A percentile compares a stretch with the other conserved stretches of the same genome.
phyloP scores from a whole-genome alignment of 108 stramenopile genomes.

The Bacterosira constricta region DNA sequence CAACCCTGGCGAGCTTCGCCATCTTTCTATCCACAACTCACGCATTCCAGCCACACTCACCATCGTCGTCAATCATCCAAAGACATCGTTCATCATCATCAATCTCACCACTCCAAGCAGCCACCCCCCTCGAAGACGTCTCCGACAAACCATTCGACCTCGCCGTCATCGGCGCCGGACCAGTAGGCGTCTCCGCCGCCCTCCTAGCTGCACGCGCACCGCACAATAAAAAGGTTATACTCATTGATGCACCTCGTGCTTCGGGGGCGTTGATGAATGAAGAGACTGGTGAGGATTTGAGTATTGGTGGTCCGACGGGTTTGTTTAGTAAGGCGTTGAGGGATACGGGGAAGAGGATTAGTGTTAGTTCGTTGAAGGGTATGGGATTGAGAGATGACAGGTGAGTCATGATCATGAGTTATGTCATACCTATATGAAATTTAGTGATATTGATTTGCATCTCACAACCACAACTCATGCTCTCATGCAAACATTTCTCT shows the following conservation, averaged over 20 bases:
- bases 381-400: constrained; percentile 79
- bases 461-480: background rate
- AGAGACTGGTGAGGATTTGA: constrained; percentile 68
- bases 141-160: constrained; percentile 58
- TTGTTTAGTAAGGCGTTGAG: constrained; percentile 78
- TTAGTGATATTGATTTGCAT: too few species aligned
- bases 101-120: too few species aligned
- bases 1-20: background rate
- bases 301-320: constrained; percentile 77
- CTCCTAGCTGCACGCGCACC: constrained; percentile 49
- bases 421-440: too few species aligned
- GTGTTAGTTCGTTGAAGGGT: constrained; percentile 66
- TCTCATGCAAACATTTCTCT: background rate
- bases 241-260: constrained; percentile 75
- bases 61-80: too few species aligned
- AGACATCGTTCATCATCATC: too few species aligned
- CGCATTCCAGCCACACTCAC: background rate
- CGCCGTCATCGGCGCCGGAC: constrained; percentile 75
- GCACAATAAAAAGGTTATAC: constrained; percentile 54
- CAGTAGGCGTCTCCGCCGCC: constrained; percentile 77
- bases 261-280: constrained; percentile 71
- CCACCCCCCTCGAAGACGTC: constrained; percentile 15
- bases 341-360: constrained; percentile 76
- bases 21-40: background rate
- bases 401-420: background rate